Conservation (phyloP, 768 basidiomycete genomes). For the Sistotremastrum suecicum region DNA sequence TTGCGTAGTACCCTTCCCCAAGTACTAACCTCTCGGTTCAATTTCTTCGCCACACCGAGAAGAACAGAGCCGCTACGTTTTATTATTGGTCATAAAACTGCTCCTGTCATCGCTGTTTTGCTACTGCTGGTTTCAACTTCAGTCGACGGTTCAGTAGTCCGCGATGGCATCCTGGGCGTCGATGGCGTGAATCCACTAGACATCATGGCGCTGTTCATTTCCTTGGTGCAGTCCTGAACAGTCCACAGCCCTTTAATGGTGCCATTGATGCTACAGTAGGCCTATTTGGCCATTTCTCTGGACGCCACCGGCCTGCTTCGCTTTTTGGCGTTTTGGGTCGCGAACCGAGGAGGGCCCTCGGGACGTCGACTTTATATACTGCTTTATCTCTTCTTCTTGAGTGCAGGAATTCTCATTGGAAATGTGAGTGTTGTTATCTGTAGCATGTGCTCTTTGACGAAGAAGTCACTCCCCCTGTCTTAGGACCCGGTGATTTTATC, state of each 20-base stretch:
- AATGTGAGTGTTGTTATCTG: constrained; percentile 28
- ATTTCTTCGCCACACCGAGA: too few species aligned
- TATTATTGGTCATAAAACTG: too few species aligned
- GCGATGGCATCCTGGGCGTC: constrained; percentile 65
- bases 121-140: not conserved
- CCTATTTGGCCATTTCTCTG: constrained; percentile 86
- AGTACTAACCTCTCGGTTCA: too few species aligned
- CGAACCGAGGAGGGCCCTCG: constrained; percentile 58
- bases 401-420: constrained; percentile 67
- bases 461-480: not conserved
- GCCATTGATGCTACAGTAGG: constrained; percentile 9
- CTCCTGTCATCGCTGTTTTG: too few species aligned
- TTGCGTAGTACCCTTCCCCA: too few species aligned
- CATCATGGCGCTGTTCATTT: constrained; percentile 86
- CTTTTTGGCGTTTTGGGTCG: constrained; percentile 81
- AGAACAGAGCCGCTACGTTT: too few species aligned
- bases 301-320: constrained; percentile 81
- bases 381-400: constrained; percentile 73
- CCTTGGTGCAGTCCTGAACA: constrained; percentile 30
- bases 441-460: not conserved
- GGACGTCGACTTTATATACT: constrained; percentile 64
- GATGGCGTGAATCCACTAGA: constrained; percentile 81
- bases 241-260: too few species aligned
- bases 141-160: constrained; percentile 28
- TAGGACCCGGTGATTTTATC: constrained; percentile 82